Conservation (phyloP, 345 rosid species). For the Rhodomyrtus tomentosa region DNA sequence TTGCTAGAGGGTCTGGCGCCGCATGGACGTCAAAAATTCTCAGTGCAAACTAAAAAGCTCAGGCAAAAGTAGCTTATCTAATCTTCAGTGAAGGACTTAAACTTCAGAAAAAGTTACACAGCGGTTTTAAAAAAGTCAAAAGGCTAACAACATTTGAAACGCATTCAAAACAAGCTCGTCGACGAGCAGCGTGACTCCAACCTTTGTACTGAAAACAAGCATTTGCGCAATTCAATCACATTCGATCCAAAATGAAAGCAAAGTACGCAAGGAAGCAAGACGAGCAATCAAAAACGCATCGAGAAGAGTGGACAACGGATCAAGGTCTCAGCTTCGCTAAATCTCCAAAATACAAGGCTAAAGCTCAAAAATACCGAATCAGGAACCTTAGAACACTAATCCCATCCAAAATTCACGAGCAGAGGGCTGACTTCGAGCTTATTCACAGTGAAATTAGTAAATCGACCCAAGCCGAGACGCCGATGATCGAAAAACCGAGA, state of each 20-base stretch:
- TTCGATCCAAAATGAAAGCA: slow-evolving; percentile 4
- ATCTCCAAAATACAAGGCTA: slow-evolving; percentile 18
- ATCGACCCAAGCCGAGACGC: slow-evolving; percentile 8
- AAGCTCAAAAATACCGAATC: slow-evolving; percentile 22
- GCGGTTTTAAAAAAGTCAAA: not conserved
- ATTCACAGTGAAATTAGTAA: slow-evolving; percentile 1
- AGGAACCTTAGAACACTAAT: slow-evolving; percentile 15
- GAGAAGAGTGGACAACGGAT: slow-evolving; percentile 39
- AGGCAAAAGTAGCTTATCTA: not conserved
- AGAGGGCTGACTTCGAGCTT: slow-evolving; percentile 10
- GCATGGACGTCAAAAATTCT: not conserved
- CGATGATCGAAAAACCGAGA: slow-evolving; percentile 7
- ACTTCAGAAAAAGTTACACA: not conserved
- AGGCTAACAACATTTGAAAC: not conserved
- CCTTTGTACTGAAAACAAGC: not conserved
- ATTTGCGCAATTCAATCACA: not conserved
- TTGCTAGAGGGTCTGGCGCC: not conserved
- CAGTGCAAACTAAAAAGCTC: not conserved
- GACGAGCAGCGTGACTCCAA: not conserved
- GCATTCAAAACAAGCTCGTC: not conserved
- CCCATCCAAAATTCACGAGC: slow-evolving; percentile 8
- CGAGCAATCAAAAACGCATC: slow-evolving; percentile 4
- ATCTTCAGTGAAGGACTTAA: not conserved
- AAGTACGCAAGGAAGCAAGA: slow-evolving; percentile 3
- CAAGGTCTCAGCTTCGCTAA: slow-evolving; percentile 14